Base-by-base conservation (phyloP, 306 rosid species). In the Lagenaria siceraria region DNA sequence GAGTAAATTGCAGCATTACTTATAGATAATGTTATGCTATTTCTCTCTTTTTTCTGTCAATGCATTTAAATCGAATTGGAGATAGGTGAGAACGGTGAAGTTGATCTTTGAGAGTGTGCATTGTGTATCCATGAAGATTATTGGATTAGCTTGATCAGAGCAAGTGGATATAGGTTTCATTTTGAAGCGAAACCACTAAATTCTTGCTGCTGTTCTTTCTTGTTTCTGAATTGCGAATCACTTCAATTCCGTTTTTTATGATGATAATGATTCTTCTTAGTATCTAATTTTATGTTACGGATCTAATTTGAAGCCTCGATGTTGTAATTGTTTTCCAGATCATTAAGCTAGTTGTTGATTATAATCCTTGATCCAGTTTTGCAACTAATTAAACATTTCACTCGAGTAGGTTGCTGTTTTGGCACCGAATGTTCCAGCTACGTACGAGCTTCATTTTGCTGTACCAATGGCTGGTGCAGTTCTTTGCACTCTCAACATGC, bases 371-470 rank as follows among this genome's bases (percentile, higher is more conserved):
- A 25, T 24, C 77, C 73, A 51, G 19, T 58, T 27, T 80, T 49
- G 25, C 22, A 49, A 69, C 62, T 24, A 53, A 65, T 46, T 46
- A 9, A 13, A 31, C 71, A 15, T n/a, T 55, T 56, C 40, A 7
- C 21, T 75, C 8, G 35, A 76, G 36, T 40, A 76, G 70, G 79
- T 76, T 58, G 79, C 97, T 38, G 86, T 82, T 36, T 9, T 92
- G 19, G 90, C 97, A 15, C 96, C 95, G 2, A 92, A 92, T 75
- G 54, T 84, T 75, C 97, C 95, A 1, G 86, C 97, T 81, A 88
- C 85, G 91, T 89, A 87, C 70, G 95, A 92, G 87, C 95, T 89
- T 64, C 95, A 89, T 56, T 92, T 92, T 71, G 91, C 97, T 43
- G 85, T 87, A 38, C 95, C 95, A 56, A 89, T 92, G 89, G 8